Percentiles rank a stretch among this genome's conserved stretches.
phyloP scores from a whole-genome alignment of 495 filamentous ascomycete genomes.

The Friedmanniomyces simplex region DNA sequence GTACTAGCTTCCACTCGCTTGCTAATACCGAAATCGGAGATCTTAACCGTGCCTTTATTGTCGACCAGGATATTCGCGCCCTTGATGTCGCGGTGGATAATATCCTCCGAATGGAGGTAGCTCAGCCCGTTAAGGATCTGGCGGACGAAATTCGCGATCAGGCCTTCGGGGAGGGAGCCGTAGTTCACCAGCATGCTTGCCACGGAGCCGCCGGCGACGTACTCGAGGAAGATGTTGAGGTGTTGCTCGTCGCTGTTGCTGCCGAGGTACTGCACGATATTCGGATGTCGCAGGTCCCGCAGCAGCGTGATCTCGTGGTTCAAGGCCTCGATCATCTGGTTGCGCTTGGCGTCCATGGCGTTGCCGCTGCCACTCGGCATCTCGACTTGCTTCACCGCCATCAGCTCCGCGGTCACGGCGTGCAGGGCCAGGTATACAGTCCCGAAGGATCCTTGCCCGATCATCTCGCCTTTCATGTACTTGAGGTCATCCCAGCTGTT shows the following conservation, averaged over 20 bases:
- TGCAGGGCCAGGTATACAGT: conserved; percentile 93
- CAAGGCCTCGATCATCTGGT: conserved; percentile 92
- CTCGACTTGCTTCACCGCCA: conserved; percentile 98
- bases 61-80: conserved; percentile 98
- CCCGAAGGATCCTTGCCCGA: conserved; percentile 94
- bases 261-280: conserved; percentile 97
- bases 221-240: conserved; percentile 99
- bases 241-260: conserved; percentile 82
- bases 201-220: conserved; percentile 94
- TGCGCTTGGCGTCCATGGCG: conserved; percentile 79
- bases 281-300: conserved; percentile 86
- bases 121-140: conserved; percentile 93
- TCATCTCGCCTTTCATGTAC: conserved; percentile 98
- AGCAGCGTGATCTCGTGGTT: conserved; percentile 93
- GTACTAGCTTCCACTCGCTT: conserved; percentile 86
- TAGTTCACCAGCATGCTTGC: conserved; percentile 98
- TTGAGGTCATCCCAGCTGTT: conserved; percentile 86
- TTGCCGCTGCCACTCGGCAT: conserved; percentile 71
- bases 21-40: conserved; percentile 97
- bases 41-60: conserved; percentile 98
- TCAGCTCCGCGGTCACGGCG: conserved; percentile 89
- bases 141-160: conserved; percentile 92
- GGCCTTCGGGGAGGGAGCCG: conserved; percentile 81
- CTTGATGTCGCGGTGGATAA: conserved; percentile 98
- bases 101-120: conserved; percentile 88